Evolutionary conservation across 1,139 yeast species (phyloP), one percentile per base, ranked within the genome.

Genomic region (Debaryomycetaceae sp.): DNA sequence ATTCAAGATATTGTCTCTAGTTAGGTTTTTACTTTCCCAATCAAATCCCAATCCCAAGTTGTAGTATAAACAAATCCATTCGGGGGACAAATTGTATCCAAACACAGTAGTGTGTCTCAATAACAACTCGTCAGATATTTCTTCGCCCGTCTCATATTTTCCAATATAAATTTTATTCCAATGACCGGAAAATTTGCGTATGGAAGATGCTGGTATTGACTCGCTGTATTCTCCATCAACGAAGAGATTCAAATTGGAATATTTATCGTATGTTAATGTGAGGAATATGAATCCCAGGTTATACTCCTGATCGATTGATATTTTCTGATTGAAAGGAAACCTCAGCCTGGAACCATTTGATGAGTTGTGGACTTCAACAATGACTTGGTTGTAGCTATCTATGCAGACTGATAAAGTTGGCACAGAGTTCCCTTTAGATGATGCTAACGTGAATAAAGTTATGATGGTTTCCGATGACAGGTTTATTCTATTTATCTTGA

Each of bases 221-320:
- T 74, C 79, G 39, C 73, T 63, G 46, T 70, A 70, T 39, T 72
- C 75, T 5, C 78, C 78, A 50, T 74, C 68, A 6, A 74, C 49
- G 49, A 51, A 73, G 13, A 74, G 58, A 45, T 65, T 70, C 42
- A 74, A 59, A 48, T 71, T 72, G 7, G 65, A 59, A 48, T 63
- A 64, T 13, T 54, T 54, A 50, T 74, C 78, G 49, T 64, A 74
- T 0, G 76, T 70, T 20, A 74, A 51, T 4, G 60, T 69, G 37
- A 74, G 54, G 42, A 71, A 74, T 4, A 57, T 54, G 47, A 53
- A 70, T 2, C 63, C 70, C 45, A 65, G 66, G 39, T 63, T 58
- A 13, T 42, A 24, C 8, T 34, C 38, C 22, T 45, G 44, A 9
- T 42, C 42, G 37, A 38, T 35, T 23, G 51, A 49, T 22, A 70